Evolutionary conservation across 306 rosid species (phyloP).

Genomic region (Pyrus communis): DNA sequence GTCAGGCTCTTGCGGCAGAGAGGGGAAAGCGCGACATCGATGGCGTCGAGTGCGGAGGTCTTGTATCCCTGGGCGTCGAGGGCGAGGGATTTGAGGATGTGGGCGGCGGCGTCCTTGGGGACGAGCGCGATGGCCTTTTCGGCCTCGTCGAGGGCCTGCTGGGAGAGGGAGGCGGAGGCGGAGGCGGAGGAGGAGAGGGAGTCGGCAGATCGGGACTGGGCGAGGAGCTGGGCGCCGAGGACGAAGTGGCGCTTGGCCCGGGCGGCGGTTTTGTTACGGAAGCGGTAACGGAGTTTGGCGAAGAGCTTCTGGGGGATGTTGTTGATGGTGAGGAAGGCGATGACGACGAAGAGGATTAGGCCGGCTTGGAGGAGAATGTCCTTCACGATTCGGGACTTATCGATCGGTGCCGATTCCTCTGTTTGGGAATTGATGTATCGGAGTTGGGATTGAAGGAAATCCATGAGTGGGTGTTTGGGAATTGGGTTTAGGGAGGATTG

Average conservation of each 20-base stretch:
- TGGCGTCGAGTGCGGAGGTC: conserved; percentile 69
- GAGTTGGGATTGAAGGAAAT: neutral
- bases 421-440: neutral
- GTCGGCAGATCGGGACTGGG: conserved; percentile 46
- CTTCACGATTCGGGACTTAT: conserved; percentile 22
- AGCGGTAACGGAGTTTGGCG: conserved; percentile 21
- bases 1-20: conserved; percentile 48
- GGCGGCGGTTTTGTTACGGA: conserved; percentile 19
- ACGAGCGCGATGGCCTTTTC: conserved; percentile 60
- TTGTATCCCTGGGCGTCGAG: conserved; percentile 71
- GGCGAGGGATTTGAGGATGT: conserved; percentile 65
- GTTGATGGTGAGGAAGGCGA: conserved; percentile 54
- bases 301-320: conserved; percentile 48
- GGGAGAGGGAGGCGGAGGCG: conserved; percentile 10
- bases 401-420: neutral
- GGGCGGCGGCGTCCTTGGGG: conserved; percentile 78
- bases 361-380: conserved; percentile 55
- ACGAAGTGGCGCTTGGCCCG: conserved; percentile 79
- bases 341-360: conserved; percentile 25
- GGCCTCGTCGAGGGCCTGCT: conserved; percentile 56
- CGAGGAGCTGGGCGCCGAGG: conserved; percentile 70
- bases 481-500: neutral
- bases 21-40: conserved; percentile 72
- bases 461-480: neutral
- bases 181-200: conserved; percentile 17